Evolutionary conservation across 345 rosid genomes (phyloP), one percentile per base, ranked within the genome.

Genomic region (Citrus reticulata): DNA sequence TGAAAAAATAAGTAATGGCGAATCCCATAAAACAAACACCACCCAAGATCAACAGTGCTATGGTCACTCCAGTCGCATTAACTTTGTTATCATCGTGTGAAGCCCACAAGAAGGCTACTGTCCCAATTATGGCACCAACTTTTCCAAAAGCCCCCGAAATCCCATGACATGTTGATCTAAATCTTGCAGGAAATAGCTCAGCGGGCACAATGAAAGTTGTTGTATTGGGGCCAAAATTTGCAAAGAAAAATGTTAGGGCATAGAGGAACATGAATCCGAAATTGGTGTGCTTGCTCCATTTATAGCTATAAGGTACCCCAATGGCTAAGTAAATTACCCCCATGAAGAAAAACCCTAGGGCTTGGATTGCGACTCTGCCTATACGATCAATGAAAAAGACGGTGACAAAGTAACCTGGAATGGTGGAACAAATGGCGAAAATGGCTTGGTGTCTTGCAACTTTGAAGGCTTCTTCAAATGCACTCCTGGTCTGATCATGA

Each of bases 161-260:
- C 46, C 94, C 98, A 35, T 94, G 95, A 78, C 98, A 94, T 3
- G 95, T 94, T 3, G 97, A 83, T 77, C 98, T 85, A 55, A 94
- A 90, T 81, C 98, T 87, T 0, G 98, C 92, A 3, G 98, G 98
- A 55, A 94, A 94, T 27, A 92, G 91, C 68, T 94, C 97, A 0
- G 97, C 97, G 0, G 98, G 98, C 55, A 91, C 86, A 0, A 94
- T 91, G 72, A 92, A 94, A 0, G 98, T 92, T 4, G 97, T 92
- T 1, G 95, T 86, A 76, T 94, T 94, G 7, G 97, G 98, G 55
- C 98, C 98, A 46, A 91, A 91, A 81, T 94, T 94, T 58, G 93
- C 84, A 42, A 94, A 94, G 90, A 94, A 94, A 83, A 90, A 92
- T 1, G 89, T 83, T 9, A 90, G 83, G 5, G 86, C 88, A 19